These are phyloP conservation scores for Fusarium proliferatum DNA, from an alignment of 2,329 filamentous ascomycete genomes.

Conservation along the genomic window DNA sequence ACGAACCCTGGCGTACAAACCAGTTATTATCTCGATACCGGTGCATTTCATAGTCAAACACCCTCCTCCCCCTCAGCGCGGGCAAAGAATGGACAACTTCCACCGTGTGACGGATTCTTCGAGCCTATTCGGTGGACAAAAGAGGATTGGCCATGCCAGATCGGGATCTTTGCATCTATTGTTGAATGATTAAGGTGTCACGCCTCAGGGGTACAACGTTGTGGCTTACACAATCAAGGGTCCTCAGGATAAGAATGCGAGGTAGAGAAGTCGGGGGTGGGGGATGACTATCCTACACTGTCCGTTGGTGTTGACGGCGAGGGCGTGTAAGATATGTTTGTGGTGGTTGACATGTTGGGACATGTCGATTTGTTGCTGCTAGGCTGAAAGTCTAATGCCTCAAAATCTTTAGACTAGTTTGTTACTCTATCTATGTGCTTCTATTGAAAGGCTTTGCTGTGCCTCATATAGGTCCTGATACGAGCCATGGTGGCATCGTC, in stretches of 20 bases:
- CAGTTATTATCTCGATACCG: slow-evolving; percentile 11
- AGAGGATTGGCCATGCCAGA: slow-evolving; percentile 2
- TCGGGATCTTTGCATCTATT: slow-evolving; percentile 9
- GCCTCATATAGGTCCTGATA: slow-evolving; percentile 53
- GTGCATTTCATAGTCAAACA: background rate
- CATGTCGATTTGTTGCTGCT: slow-evolving; percentile 9
- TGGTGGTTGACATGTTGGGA: background rate
- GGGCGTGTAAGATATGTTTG: slow-evolving; percentile 1
- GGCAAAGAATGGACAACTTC: slow-evolving; percentile 3
- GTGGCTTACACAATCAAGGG: slow-evolving; percentile 17
- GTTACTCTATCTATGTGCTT: background rate
- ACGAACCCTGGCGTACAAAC: background rate
- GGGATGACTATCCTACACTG: background rate
- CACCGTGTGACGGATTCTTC: slow-evolving; percentile 2
- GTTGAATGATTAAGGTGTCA: slow-evolving; percentile 34
- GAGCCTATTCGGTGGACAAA: slow-evolving; percentile 4
- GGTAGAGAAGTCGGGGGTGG: background rate
- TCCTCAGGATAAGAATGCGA: slow-evolving; percentile 6
- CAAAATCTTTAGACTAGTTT: slow-evolving; percentile 25
- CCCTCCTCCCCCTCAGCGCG: background rate
- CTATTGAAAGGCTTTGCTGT: slow-evolving; percentile 46
- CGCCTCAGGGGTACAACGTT: slow-evolving; percentile 27
- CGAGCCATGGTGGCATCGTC: slow-evolving; percentile 54
- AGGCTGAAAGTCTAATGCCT: slow-evolving; percentile 26
- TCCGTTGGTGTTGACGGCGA: background rate